Evolutionary conservation across 2,329 filamentous ascomycete genomes (phyloP).

Genomic region (Cyphellophora attinorum): DNA sequence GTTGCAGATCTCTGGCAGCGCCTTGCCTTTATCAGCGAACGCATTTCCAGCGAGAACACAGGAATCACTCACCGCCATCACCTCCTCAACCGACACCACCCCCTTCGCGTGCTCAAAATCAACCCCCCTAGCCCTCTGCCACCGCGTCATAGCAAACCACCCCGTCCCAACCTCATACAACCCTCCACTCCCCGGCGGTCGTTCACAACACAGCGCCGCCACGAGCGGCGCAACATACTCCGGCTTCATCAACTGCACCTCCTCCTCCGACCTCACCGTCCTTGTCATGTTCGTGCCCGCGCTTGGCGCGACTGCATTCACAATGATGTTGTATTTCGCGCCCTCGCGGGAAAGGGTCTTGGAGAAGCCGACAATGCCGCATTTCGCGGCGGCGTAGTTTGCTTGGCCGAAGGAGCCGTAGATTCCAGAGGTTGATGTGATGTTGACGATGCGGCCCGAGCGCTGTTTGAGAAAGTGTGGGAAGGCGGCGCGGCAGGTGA

Average conservation of each 20-base stretch:
- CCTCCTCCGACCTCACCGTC: constrained; percentile 87
- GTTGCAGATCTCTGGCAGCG: constrained; percentile 70
- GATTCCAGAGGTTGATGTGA: constrained; percentile 91
- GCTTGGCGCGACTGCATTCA: constrained; percentile 96
- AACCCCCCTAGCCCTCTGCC: constrained; percentile 27
- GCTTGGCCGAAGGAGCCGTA: constrained; percentile 99
- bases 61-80: constrained; percentile 25
- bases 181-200: constrained; percentile 74
- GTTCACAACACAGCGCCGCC: constrained; percentile 76
- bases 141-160: constrained; percentile 73
- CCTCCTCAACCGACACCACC: constrained; percentile 15
- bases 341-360: constrained; percentile 85
- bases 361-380: constrained; percentile 88
- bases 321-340: constrained; percentile 91
- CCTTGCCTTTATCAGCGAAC: too few relatives aligned
- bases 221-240: constrained; percentile 94
- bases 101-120: constrained; percentile 20
- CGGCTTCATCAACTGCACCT: constrained; percentile 93
- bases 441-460: constrained; percentile 95
- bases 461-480: constrained; percentile 97
- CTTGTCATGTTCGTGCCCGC: constrained; percentile 92
- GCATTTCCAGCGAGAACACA: too few relatives aligned
- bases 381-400: constrained; percentile 88
- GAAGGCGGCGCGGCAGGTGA: constrained; percentile 95
- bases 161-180: constrained; percentile 92